Evolutionary conservation across 2,329 filamentous ascomycete genomes (phyloP), one percentile per base, ranked within the genome.

Genomic region (Alternaria triticimaculans): DNA sequence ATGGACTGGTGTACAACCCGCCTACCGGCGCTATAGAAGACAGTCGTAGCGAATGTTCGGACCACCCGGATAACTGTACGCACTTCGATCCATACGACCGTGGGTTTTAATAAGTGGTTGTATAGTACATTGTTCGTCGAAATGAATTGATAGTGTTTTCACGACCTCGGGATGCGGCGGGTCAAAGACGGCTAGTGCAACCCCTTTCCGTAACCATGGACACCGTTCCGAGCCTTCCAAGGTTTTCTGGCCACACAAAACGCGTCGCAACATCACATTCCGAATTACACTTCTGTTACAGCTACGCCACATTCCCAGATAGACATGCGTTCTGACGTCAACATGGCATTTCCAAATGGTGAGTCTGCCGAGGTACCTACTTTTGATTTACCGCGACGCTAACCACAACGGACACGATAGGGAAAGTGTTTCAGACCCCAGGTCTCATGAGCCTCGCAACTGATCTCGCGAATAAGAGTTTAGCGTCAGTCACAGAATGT

Each of bases 301-400:
- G 30, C 30, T 37, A 37, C 30, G 30, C 30, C 30, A 37, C 30
- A 5, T 8, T 8, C 14, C 14, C 30, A 8, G 30, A 37, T 37
- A 1, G 4, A 37, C 30, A 15, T 37, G 2, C 3, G 0, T 37
- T 15, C 30, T 37, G 30, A 37, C 30, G 30, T 37, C 30, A 37
- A 37, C 30, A 37, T 37, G 30, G 30, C 30, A 37, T 37, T 4
- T 3, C 30, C 30, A 37, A 37, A 37, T 37, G 30, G 30, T 37
- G 6, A 37, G 30, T 15, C 30, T 37, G 30, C 6, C 30, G 2
- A 37, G 30, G 30, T 37, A 37, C 30, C 30, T n/a, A n/a, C n/a
- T n/a, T n/a, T n/a, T n/a, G n/a, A n/a, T n/a, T n/a, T n/a, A n/a
- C 1, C 30, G 14, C 30, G 7, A 37, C 0, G 0, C 30, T 37